Conservation (phyloP, 306 rosid genomes). For the Styphnolobium japonicum region DNA sequence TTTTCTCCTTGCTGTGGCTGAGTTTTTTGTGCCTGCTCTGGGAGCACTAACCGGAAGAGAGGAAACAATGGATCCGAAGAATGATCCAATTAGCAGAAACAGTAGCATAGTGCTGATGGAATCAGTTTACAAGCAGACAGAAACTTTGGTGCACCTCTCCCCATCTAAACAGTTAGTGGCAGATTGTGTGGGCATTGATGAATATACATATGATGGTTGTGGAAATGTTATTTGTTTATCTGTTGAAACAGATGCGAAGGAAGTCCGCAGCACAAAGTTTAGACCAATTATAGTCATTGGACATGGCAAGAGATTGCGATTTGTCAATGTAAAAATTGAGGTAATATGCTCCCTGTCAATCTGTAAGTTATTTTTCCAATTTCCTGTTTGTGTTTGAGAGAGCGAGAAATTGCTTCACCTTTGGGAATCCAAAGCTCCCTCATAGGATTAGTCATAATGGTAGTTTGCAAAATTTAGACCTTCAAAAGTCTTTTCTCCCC, state of each 20-base stretch:
- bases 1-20: slow-evolving; percentile 92
- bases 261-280: slow-evolving; percentile 45
- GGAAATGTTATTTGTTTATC: slow-evolving; percentile 74
- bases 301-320: slow-evolving; percentile 79
- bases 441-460: background rate
- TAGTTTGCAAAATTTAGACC: background rate
- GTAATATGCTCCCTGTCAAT: slow-evolving; percentile 43
- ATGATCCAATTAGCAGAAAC: slow-evolving; percentile 74
- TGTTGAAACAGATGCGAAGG: slow-evolving; percentile 66
- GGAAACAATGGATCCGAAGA: slow-evolving; percentile 80
- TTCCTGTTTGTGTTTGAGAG: background rate
- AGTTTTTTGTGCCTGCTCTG: slow-evolving; percentile 91
- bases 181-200: slow-evolving; percentile 69
- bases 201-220: slow-evolving; percentile 88
- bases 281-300: slow-evolving; percentile 87
- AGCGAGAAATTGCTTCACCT: background rate
- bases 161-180: slow-evolving; percentile 82
- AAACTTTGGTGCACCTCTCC: slow-evolving; percentile 79
- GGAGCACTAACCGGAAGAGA: slow-evolving; percentile 92
- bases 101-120: slow-evolving; percentile 60
- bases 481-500: background rate
- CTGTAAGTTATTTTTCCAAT: background rate
- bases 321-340: slow-evolving; percentile 88
- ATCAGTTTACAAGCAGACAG: slow-evolving; percentile 70
- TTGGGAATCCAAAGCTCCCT: background rate